A percentile compares a stretch with the other conserved stretches of the same genome.
Conservation (phyloP, 2,329 filamentous ascomycete species). For the Arthrobotrys iridis region DNA sequence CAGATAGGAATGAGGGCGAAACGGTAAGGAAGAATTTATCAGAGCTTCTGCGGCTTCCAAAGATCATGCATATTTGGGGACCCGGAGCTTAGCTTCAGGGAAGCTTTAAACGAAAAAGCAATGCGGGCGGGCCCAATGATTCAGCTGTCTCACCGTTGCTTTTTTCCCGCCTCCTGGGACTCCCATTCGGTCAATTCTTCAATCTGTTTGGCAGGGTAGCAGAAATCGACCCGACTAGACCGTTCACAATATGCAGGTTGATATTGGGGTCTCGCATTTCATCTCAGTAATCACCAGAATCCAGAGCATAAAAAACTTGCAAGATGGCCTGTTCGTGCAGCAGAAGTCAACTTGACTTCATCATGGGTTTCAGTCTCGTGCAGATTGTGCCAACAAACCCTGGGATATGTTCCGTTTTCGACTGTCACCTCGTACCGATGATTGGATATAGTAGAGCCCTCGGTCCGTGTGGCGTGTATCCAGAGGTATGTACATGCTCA, state of each 20-base stretch:
- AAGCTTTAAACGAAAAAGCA: constrained; percentile 21
- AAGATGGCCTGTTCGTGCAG: constrained; percentile 37
- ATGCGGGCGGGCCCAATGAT: background rate
- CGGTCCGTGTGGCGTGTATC: background rate
- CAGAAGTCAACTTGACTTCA: constrained; percentile 25
- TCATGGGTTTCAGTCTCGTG: constrained; percentile 45
- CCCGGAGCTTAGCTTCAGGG: background rate
- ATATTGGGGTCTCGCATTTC: constrained; percentile 43
- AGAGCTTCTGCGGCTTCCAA: background rate
- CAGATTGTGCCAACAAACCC: constrained; percentile 26
- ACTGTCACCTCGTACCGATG: background rate
- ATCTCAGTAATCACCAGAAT: constrained; percentile 42
- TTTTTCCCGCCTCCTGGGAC: constrained; percentile 19
- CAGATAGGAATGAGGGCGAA: background rate
- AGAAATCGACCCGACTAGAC: constrained; percentile 52
- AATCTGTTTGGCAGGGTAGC: constrained; percentile 22
- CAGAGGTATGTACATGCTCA: background rate
- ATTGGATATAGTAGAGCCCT: background rate
- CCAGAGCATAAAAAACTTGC: constrained; percentile 36
- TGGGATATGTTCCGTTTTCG: constrained; percentile 19
- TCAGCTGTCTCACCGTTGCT: constrained; percentile 1
- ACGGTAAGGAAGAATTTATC: background rate
- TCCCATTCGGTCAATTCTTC: constrained; percentile 19
- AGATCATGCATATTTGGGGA: background rate
- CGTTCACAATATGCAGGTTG: constrained; percentile 43